Percentiles rank a stretch among this genome's conserved stretches.
phyloP scores from a whole-genome alignment of 2,329 filamentous ascomycete species.

The Xylaria sp. region DNA sequence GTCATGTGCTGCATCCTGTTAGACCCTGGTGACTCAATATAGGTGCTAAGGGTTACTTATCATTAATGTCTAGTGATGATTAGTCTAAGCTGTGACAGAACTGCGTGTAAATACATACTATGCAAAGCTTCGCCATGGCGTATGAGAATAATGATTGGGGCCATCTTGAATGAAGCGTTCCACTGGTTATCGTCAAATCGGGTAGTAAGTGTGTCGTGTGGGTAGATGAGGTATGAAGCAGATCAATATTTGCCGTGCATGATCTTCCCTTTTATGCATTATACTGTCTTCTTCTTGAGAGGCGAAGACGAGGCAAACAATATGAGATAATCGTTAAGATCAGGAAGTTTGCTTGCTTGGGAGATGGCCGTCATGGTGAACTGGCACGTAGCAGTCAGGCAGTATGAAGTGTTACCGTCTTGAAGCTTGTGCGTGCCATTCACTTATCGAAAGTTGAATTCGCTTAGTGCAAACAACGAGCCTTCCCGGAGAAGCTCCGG shows the following conservation, averaged over 20 bases:
- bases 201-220: background rate
- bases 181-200: background rate
- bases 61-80: conserved; percentile 31
- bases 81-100: conserved; percentile 5
- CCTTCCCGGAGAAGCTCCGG: background rate
- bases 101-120: conserved; percentile 35
- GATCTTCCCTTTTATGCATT: conserved; percentile 16
- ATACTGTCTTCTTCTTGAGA: conserved; percentile 3
- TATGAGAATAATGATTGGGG: conserved; percentile 45
- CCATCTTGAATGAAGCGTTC: conserved; percentile 33
- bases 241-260: conserved; percentile 4
- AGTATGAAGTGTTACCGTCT: background rate
- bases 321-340: background rate
- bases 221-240: conserved; percentile 8
- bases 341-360: conserved; percentile 3
- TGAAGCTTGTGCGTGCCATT: conserved; percentile 21
- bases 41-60: conserved; percentile 30
- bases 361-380: background rate
- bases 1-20: conserved; percentile 32
- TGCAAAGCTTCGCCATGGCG: conserved; percentile 46
- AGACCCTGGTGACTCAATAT: conserved; percentile 18
- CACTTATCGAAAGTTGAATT: conserved; percentile 18
- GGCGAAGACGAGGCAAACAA: conserved; percentile 2
- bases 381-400: background rate
- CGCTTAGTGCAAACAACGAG: conserved; percentile 7